Evolutionary conservation across 1,284 basidiomycete genomes (phyloP), one percentile per base, ranked within the genome.

Genomic region (Irpex sp.): DNA sequence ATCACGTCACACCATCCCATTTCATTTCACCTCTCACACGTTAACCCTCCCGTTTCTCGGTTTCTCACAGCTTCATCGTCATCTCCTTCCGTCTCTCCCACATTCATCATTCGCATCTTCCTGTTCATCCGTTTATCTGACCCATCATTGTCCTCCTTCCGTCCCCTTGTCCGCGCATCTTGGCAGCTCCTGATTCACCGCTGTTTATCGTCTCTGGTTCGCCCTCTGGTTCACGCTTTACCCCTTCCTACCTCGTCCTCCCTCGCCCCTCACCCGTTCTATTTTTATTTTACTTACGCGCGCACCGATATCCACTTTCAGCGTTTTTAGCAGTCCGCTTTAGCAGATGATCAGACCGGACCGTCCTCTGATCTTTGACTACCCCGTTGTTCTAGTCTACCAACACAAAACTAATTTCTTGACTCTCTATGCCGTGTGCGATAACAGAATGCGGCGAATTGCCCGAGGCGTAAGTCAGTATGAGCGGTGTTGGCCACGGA

Each of bases 361-460:
- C 53, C 9, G 15, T 13, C 31, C 17, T 50, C 49, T 50, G 49
- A 50, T 50, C 13, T 17, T 50, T n/a, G 50, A 55, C 11, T 13
- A 2, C 31, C 8, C 53, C 31, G 26, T 43, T 15, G 39, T 43
- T 43, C 8, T 55, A 55, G 53, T 13, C 3, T 55, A 55, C 53
- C 53, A 55, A 55, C 53, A 55, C 53, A 55, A 13, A 55, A 55
- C 26, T 55, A 55, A 55, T 55, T 55, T 8, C 53, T 26, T 26
- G 26, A 26, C 4, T 43, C 39, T 8, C 5, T 26, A 26, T 26
- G 3, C 26, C 0, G 26, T 26, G 26, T 26, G 26, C 26, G 26
- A 26, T 26, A 26, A 26, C 26, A 26, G 26, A 26, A 26, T 26
- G 4, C 26, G 26, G 26, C 26, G 26, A 26, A 26, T 3, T 26